Base-by-base conservation (phyloP, 805 yeast species). In the Priceomyces melissophilus region DNA sequence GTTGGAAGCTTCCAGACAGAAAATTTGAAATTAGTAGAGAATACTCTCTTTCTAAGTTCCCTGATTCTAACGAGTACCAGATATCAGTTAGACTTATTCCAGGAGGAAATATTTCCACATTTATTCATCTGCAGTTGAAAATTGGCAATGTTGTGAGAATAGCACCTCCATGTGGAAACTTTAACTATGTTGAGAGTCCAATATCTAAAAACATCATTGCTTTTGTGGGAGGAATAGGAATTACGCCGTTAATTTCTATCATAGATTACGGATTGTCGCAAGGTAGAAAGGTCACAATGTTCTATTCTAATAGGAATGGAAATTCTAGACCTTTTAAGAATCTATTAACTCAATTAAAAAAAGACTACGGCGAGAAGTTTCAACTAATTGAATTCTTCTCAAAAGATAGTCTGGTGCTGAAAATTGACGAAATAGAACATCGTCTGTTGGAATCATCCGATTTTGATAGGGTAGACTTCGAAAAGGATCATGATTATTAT, bases 141-240 rank as follows among this genome's bases (percentile, higher is more conserved):
- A 69, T 63, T 14, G 84, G 84, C 17, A 80, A 75, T 45, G 48
- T 41, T 7, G 38, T 82, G 2, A 64, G 67, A 36, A 65, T 81
- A 17, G 67, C 79, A 39, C 78, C 85, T 4, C 89, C 89, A 28
- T 65, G 70, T 16, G 89, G 88, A 30, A 70, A 71, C 37, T 69
- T 81, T 44, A 53, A 60, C 3, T 67, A 64, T 43, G 40, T 50
- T 12, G 63, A 66, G 23, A 46, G 59, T 11, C 26, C 51, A 17
- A 38, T 42, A 4, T 67, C 69, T 17, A 51, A 47, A n/a, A 54
- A 52, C 30, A 65, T 61, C 13, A 48, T 72, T 1, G 56, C 81
- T 25, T 60, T 80, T 40, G 69, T 78, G 14, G 84, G 82, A 36
- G 89, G 88, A 40, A 78, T 80, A 41, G 88, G 87, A 46, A 76